Percentiles rank a stretch among this genome's conserved stretches.
Evolutionary conservation across 2,329 filamentous ascomycete species (phyloP).

Genomic region (Teratosphaeria zuluensis): DNA sequence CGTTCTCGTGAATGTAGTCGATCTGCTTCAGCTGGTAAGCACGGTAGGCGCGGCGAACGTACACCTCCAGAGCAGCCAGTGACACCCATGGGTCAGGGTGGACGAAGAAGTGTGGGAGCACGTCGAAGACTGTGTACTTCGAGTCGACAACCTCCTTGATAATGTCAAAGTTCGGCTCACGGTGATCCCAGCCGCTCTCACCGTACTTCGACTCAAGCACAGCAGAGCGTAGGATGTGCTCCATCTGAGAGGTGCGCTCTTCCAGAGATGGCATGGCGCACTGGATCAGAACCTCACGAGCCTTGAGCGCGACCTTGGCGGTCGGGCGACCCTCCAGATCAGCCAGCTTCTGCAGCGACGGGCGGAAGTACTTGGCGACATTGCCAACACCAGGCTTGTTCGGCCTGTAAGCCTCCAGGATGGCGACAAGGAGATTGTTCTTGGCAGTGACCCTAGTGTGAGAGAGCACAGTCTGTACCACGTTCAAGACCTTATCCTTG

Average conservation of each 20-base stretch:
- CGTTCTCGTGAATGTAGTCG: slow-evolving; percentile 70
- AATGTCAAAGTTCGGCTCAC: slow-evolving; percentile 78
- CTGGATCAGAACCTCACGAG: slow-evolving; percentile 93
- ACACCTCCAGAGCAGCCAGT: slow-evolving; percentile 87
- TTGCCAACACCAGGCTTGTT: slow-evolving; percentile 88
- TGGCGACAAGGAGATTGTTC: slow-evolving; percentile 85
- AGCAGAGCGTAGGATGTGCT: slow-evolving; percentile 91
- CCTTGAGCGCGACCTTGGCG: slow-evolving; percentile 94
- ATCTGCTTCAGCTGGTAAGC: slow-evolving; percentile 86
- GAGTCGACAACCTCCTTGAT: slow-evolving; percentile 98
- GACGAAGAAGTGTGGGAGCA: slow-evolving; percentile 87
- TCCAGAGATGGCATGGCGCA: slow-evolving; percentile 92
- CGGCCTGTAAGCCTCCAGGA: slow-evolving; percentile 87
- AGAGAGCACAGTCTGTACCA: slow-evolving; percentile 82
- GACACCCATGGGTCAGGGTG: slow-evolving; percentile 93
- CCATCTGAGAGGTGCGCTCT: slow-evolving; percentile 92
- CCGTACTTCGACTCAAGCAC: slow-evolving; percentile 96
- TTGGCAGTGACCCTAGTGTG: slow-evolving; percentile 88
- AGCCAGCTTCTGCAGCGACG: slow-evolving; percentile 72
- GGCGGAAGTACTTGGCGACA: slow-evolving; percentile 77
- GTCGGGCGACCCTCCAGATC: slow-evolving; percentile 80
- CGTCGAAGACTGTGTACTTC: slow-evolving; percentile 96
- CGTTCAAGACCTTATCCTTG: slow-evolving; percentile 79
- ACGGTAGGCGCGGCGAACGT: slow-evolving; percentile 91
- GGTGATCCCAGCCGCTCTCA: slow-evolving; percentile 92